Evolutionary conservation across 176 grass and related monocot species (phyloP).

Genomic region (Ensete glaucum): DNA sequence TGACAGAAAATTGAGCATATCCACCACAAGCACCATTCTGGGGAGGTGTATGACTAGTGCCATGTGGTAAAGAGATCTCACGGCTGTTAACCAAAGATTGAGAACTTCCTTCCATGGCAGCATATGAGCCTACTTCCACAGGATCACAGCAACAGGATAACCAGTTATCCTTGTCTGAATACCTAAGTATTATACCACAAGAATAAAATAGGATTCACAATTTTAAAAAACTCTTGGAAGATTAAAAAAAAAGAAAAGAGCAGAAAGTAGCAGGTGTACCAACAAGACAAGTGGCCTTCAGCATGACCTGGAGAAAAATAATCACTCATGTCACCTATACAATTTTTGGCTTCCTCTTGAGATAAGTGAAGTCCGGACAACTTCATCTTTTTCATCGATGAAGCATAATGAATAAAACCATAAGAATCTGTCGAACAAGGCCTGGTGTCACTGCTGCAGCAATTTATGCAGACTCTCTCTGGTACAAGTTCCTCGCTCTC

Average conservation of each 20-base stretch:
- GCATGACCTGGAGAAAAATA: not conserved
- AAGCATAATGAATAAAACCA: not conserved
- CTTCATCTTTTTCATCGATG: not conserved
- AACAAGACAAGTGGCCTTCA: not conserved
- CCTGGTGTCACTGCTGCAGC: not conserved
- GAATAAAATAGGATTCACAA: not conserved
- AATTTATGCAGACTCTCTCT: not conserved
- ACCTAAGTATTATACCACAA: constrained; percentile 6
- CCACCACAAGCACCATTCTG: constrained; percentile 13
- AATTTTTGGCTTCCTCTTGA: not conserved
- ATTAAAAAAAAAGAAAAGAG: not conserved
- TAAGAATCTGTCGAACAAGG: not conserved
- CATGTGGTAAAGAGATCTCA: constrained; percentile 19
- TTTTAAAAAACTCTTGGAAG: not conserved
- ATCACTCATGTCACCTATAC: not conserved
- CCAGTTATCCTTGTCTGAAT: not conserved
- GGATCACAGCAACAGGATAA: constrained; percentile 14
- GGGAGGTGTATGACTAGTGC: not conserved
- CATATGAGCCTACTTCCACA: constrained; percentile 20
- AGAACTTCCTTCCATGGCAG: constrained; percentile 32
- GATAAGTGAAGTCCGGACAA: not conserved
- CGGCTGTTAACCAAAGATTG: constrained; percentile 17
- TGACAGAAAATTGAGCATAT: constrained; percentile 23
- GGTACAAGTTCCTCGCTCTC: not conserved
- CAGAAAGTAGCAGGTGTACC: not conserved